Conservation (phyloP, 1,284 basidiomycete species). For the Puccinia triticina region DNA sequence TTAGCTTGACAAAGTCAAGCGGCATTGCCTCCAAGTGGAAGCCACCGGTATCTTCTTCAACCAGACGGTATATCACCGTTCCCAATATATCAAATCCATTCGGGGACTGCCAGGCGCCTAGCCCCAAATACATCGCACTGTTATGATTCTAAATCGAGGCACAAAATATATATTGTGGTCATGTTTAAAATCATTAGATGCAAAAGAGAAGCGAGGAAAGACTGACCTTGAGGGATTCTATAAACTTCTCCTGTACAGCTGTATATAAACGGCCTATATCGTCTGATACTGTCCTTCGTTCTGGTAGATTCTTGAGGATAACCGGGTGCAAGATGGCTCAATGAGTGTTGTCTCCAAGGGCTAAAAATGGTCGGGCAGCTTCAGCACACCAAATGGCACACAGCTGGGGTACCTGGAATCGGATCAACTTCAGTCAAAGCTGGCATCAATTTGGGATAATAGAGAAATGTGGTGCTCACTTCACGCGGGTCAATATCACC, state of each 20-base stretch:
- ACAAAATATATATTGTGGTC: background rate
- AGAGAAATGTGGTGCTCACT: no score
- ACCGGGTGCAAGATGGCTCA: background rate
- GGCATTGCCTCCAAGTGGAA: no score
- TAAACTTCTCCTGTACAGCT: background rate
- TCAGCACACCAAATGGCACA: constrained; percentile 19
- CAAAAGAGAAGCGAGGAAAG: background rate
- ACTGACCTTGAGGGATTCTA: constrained; percentile 8
- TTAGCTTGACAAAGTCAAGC: background rate
- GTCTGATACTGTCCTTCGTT: background rate
- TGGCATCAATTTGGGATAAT: background rate
- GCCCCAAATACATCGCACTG: no score
- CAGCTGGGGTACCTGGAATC: constrained; percentile 1
- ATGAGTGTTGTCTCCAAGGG: background rate
- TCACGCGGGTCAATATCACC: constrained; percentile 3
- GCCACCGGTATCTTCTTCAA: background rate
- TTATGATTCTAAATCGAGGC: constrained; percentile 5
- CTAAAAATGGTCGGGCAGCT: no score
- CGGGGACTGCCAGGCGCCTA: no score
- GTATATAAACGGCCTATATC: background rate
- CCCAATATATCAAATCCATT: constrained; percentile 15
- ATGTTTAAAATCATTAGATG: background rate
- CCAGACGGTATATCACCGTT: background rate
- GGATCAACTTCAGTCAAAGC: background rate
- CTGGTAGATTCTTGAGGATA: background rate